phyloP scores from a whole-genome alignment of 2,329 filamentous ascomycete genomes.

The Trichoderma brevicompactum region DNA sequence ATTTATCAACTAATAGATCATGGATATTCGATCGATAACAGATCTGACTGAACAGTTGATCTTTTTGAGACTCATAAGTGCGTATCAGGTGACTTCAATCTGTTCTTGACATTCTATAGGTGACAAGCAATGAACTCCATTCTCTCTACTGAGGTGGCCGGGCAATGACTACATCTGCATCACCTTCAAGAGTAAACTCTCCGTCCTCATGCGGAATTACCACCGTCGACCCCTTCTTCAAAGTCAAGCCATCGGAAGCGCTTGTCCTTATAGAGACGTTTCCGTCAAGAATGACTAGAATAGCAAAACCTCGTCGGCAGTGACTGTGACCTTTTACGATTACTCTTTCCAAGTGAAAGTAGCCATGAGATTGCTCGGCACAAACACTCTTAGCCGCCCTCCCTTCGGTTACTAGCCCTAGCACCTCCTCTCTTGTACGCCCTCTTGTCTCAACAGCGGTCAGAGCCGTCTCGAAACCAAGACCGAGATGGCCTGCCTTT shows the following conservation, averaged over 20 bases:
- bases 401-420: constrained; percentile 18
- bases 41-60: background rate
- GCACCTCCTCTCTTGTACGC: constrained; percentile 25
- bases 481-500: constrained; percentile 31
- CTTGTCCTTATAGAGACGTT: constrained; percentile 19
- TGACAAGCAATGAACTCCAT: background rate
- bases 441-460: constrained; percentile 30
- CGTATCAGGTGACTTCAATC: background rate
- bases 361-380: constrained; percentile 27
- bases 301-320: constrained; percentile 29
- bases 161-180: constrained; percentile 30
- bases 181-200: constrained; percentile 27
- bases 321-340: constrained; percentile 7
- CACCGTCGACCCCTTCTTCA: constrained; percentile 30
- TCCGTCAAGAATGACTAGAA: constrained; percentile 30
- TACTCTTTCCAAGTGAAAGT: constrained; percentile 31
- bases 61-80: background rate
- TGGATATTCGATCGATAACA: too few relatives aligned
- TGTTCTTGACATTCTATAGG: background rate
- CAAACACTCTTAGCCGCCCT: constrained; percentile 17
- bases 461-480: constrained; percentile 31
- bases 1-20: too few relatives aligned
- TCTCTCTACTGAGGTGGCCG: constrained; percentile 26
- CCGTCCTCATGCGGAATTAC: constrained; percentile 31
- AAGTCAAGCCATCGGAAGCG: background rate